Conservation (phyloP, 179 eudicot species). For the Silene noctiflora region DNA sequence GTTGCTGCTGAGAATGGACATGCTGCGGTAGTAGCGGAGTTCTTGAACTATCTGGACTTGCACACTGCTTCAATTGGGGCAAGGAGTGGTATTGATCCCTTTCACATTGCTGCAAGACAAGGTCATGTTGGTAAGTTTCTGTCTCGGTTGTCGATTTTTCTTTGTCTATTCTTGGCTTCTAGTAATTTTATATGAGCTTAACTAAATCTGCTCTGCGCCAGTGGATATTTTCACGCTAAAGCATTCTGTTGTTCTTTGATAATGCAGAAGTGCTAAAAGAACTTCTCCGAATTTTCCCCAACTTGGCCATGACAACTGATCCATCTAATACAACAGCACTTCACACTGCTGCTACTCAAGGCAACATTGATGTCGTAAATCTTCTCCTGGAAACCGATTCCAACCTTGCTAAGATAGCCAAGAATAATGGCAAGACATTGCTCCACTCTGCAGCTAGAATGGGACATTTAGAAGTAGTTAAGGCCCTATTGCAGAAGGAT, state of each 20-base stretch:
- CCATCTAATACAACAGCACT: constrained; percentile 83
- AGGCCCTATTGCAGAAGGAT: constrained; percentile 66
- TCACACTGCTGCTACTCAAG: constrained; percentile 93
- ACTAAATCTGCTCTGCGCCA: no score
- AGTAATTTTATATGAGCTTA: background rate
- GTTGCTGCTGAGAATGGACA: constrained; percentile 88
- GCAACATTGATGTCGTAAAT: constrained; percentile 72
- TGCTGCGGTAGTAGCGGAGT: constrained; percentile 52
- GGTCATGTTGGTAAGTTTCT: constrained; percentile 77
- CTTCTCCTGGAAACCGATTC: constrained; percentile 77
- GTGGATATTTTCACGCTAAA: background rate
- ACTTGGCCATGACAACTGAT: constrained; percentile 91
- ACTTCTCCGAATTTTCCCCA: constrained; percentile 61
- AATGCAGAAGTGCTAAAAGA: constrained; percentile 76
- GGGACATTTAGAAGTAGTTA: constrained; percentile 92
- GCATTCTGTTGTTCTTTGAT: constrained; percentile 4
- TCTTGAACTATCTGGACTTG: constrained; percentile 74
- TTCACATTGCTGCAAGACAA: constrained; percentile 87
- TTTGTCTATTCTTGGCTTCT: background rate
- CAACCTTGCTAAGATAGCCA: constrained; percentile 82
- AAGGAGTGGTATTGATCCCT: constrained; percentile 78
- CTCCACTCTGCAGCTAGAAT: constrained; percentile 94
- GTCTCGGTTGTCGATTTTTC: background rate
- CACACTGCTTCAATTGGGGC: constrained; percentile 67
- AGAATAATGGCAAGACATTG: constrained; percentile 83